These are phyloP conservation scores for Umbilicus rupestris DNA, from an alignment of 164 flowering plant species.

Conservation along the genomic window DNA sequence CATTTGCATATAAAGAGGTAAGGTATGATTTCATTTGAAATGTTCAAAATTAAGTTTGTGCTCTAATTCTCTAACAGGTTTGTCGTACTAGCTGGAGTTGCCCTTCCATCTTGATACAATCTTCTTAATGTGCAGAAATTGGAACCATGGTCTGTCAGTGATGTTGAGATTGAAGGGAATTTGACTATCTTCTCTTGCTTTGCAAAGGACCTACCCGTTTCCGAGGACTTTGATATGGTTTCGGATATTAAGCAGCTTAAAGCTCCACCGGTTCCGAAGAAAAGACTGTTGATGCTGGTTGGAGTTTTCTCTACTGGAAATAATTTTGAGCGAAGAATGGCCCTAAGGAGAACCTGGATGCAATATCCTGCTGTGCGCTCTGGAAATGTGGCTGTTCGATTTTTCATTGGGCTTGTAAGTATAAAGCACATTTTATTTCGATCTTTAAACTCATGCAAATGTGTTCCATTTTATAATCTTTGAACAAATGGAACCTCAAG, in stretches of 20 bases:
- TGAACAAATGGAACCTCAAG: neutral
- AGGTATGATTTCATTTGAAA: slow-evolving; percentile 16
- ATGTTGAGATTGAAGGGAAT: slow-evolving; percentile 49
- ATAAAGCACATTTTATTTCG: neutral
- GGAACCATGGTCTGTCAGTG: slow-evolving; percentile 74
- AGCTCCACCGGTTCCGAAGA: slow-evolving; percentile 51
- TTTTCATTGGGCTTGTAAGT: slow-evolving; percentile 79
- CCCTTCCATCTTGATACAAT: slow-evolving; percentile 13
- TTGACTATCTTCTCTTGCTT: slow-evolving; percentile 52
- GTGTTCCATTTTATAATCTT: neutral
- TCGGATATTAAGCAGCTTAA: slow-evolving; percentile 43
- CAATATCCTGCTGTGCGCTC: slow-evolving; percentile 68
- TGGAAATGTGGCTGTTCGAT: slow-evolving; percentile 81
- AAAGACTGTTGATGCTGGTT: slow-evolving; percentile 51
- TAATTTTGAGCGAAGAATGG: slow-evolving; percentile 90
- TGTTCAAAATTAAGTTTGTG: neutral
- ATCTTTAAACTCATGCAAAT: neutral
- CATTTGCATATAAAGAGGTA: slow-evolving; percentile 80
- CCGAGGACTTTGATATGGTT: slow-evolving; percentile 49
- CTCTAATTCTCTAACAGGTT: neutral
- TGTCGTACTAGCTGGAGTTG: neutral
- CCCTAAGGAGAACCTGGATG: slow-evolving; percentile 93
- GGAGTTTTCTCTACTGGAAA: slow-evolving; percentile 86
- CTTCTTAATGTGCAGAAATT: slow-evolving; percentile 48
- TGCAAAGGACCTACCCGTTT: slow-evolving; percentile 65